Conservation (phyloP, 257 asterid genomes). For the Scutellaria galericulata region DNA sequence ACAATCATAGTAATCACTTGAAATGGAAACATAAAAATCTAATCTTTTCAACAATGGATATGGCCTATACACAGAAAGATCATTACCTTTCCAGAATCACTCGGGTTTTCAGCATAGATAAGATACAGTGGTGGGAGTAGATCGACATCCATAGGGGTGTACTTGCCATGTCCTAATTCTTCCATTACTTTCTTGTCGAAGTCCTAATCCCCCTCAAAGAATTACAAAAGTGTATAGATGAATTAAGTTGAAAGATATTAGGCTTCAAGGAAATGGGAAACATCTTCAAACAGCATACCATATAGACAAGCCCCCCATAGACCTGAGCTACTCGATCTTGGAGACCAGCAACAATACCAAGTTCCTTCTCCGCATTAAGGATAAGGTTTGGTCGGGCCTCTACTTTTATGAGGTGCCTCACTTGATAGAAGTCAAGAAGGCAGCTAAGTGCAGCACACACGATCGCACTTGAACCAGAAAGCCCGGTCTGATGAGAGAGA, state of each 20-base stretch:
- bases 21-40: too few relatives aligned
- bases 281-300: conserved; percentile 52
- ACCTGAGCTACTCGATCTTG: conserved; percentile 99
- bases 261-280: background rate
- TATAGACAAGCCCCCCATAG: conserved; percentile 91
- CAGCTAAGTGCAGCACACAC: conserved; percentile 97
- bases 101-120: conserved; percentile 90
- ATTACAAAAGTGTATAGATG: conserved; percentile 1
- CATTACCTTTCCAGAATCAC: conserved; percentile 92
- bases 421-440: conserved; percentile 89
- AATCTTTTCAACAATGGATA: background rate
- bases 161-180: conserved; percentile 78
- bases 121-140: conserved; percentile 89
- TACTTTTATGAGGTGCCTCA: conserved; percentile 77
- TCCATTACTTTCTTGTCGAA: conserved; percentile 83
- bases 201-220: conserved; percentile 48
- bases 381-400: conserved; percentile 88
- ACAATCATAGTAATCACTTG: background rate
- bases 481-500: conserved; percentile 73
- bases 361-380: conserved; percentile 91
- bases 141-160: conserved; percentile 65
- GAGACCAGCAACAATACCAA: conserved; percentile 97
- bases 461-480: conserved; percentile 97
- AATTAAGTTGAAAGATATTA: background rate
- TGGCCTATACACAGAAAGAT: background rate